A percentile compares a stretch with the other conserved stretches of the same genome.
Conservation (phyloP, 225 moss, liverwort and hornwort genomes). For the Pleurozium schreberi region DNA sequence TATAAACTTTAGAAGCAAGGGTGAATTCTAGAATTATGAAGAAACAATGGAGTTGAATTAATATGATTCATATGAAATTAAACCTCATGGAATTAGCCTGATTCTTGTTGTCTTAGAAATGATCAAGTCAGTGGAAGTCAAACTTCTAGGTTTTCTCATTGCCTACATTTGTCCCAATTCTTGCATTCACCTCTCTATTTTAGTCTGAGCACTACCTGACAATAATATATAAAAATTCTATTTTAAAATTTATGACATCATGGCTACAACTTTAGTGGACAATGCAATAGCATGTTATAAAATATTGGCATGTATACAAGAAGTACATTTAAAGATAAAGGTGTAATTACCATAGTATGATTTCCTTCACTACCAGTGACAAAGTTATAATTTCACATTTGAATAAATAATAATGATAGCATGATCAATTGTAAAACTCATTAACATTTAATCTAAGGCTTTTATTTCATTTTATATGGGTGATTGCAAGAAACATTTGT, state of each 20-base stretch:
- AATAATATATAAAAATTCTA: background rate
- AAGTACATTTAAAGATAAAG: background rate
- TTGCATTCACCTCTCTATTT: conserved; percentile 23
- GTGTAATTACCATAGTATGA: background rate
- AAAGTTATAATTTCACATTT: background rate
- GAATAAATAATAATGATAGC: background rate
- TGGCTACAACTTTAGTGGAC: background rate
- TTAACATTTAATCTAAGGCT: background rate
- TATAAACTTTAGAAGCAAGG: background rate
- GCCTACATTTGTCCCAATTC: conserved; percentile 9
- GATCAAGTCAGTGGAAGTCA: conserved; percentile 1
- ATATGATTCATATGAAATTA: background rate
- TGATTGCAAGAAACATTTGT: too few relatives aligned
- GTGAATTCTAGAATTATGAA: background rate
- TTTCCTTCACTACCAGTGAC: background rate
- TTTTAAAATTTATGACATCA: background rate
- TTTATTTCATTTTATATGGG: background rate
- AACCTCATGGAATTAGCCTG: background rate
- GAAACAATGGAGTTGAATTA: background rate
- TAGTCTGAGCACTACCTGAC: background rate
- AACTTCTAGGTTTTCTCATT: conserved; percentile 4
- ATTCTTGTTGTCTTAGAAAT: conserved; percentile 21
- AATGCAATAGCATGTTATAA: background rate
- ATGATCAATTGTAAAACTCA: background rate
- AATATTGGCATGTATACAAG: background rate